Percentiles rank a stretch among this genome's conserved stretches.
These are phyloP conservation scores for Symbiodinium pilosum DNA, from an alignment of 73 alveolate genomes.

Conservation along the genomic window DNA sequence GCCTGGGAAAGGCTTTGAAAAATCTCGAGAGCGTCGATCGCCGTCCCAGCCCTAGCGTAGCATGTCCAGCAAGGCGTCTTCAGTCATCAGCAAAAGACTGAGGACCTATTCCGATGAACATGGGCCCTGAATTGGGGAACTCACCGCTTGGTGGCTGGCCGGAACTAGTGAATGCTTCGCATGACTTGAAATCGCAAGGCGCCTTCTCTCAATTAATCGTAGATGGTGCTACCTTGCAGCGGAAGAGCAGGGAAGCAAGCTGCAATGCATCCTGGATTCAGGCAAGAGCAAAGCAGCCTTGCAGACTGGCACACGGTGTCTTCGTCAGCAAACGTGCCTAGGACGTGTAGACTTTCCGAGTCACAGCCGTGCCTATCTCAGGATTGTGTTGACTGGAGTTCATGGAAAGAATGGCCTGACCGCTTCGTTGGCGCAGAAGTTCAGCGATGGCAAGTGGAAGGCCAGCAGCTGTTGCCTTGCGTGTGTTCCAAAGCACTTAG, in stretches of 20 bases:
- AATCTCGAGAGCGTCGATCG: slow-evolving; percentile 8
- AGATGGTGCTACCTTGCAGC: no score
- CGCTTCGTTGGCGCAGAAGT: slow-evolving; percentile 22
- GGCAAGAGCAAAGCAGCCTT: slow-evolving; percentile 33
- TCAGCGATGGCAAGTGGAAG: slow-evolving; percentile 74
- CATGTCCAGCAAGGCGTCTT: no score
- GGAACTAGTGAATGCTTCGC: background rate
- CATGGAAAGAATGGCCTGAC: slow-evolving; percentile 81
- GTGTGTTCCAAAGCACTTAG: no score
- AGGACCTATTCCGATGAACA: slow-evolving; percentile 60
- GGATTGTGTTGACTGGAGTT: slow-evolving; percentile 67
- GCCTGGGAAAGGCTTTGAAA: background rate
- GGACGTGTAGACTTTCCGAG: background rate
- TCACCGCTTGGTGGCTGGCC: slow-evolving; percentile 92
- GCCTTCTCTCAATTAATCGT: background rate
- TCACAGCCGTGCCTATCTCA: background rate
- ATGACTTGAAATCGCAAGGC: background rate
- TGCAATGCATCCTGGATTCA: no score
- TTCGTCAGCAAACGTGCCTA: background rate
- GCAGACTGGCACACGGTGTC: slow-evolving; percentile 8
- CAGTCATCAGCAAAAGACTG: no score
- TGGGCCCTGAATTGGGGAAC: background rate
- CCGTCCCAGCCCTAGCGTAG: background rate
- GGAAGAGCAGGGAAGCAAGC: no score
- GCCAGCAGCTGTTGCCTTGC: background rate